Evolutionary conservation across 108 stramenopile species (phyloP).

Genomic region (Skeletonema grethae): DNA sequence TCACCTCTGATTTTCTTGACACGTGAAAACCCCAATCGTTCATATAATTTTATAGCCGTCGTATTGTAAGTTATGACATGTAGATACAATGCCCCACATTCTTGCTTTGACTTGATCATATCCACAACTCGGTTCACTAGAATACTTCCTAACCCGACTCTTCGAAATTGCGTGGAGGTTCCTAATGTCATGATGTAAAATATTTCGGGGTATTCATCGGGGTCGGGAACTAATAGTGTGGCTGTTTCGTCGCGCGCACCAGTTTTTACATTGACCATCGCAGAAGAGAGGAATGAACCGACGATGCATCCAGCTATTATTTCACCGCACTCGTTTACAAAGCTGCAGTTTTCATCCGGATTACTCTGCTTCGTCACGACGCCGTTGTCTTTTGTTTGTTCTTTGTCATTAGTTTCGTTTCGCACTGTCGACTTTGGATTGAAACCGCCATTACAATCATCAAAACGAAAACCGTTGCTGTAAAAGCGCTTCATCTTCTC

Average conservation of each 20-base stretch:
- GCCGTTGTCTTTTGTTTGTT: not conserved
- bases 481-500: slow-evolving; percentile 32
- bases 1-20: slow-evolving; percentile 66
- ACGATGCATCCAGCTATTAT: slow-evolving; percentile 47
- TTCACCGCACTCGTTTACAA: slow-evolving; percentile 15
- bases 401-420: not conserved
- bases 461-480: slow-evolving; percentile 24
- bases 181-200: slow-evolving; percentile 92
- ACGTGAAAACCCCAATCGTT: slow-evolving; percentile 71
- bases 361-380: not conserved
- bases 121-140: slow-evolving; percentile 62
- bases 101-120: slow-evolving; percentile 47
- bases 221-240: slow-evolving; percentile 51
- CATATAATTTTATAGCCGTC: slow-evolving; percentile 83
- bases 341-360: not conserved
- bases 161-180: slow-evolving; percentile 51
- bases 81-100: slow-evolving; percentile 73
- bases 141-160: slow-evolving; percentile 64
- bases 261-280: not conserved
- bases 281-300: slow-evolving; percentile 37
- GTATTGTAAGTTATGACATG: slow-evolving; percentile 79
- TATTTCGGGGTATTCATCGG: slow-evolving; percentile 38
- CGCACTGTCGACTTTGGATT: not conserved
- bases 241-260: slow-evolving; percentile 29
- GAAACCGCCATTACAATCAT: not conserved